Conservation (phyloP, 73 alveolate species). For the Paraurostyla sp. region DNA sequence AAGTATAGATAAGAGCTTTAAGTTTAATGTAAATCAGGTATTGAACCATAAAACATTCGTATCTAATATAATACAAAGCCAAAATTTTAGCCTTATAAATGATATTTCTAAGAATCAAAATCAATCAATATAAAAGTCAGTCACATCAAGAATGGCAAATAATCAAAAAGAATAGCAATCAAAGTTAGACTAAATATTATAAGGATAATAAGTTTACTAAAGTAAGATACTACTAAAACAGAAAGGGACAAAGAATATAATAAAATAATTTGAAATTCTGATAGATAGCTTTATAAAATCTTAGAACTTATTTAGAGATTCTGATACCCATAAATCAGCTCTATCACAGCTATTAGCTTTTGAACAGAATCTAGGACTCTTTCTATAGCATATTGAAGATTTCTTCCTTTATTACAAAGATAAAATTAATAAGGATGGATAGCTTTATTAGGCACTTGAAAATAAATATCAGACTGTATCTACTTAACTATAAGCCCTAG, state of each 20-base stretch:
- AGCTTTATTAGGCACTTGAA: neutral
- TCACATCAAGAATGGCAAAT: neutral
- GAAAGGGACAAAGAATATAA: conserved; percentile 12
- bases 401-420: neutral
- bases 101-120: neutral
- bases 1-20: neutral
- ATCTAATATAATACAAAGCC: conserved; percentile 4
- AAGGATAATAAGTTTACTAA: too few relatives aligned
- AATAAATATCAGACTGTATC: neutral
- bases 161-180: neutral
- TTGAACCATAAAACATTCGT: conserved; percentile 2
- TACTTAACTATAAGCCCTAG: neutral
- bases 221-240: neutral
- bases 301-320: neutral
- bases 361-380: conserved; percentile 14
- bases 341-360: neutral
- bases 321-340: neutral
- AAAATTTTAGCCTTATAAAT: neutral
- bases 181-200: too few relatives aligned
- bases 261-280: neutral
- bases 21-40: conserved; percentile 9
- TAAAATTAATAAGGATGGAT: neutral
- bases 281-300: conserved; percentile 31
- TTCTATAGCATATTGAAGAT: conserved; percentile 16
- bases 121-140: neutral